These are phyloP conservation scores for Phytophthora ramorum DNA, from an alignment of 352 stramenopile species.

Conservation along the genomic window DNA sequence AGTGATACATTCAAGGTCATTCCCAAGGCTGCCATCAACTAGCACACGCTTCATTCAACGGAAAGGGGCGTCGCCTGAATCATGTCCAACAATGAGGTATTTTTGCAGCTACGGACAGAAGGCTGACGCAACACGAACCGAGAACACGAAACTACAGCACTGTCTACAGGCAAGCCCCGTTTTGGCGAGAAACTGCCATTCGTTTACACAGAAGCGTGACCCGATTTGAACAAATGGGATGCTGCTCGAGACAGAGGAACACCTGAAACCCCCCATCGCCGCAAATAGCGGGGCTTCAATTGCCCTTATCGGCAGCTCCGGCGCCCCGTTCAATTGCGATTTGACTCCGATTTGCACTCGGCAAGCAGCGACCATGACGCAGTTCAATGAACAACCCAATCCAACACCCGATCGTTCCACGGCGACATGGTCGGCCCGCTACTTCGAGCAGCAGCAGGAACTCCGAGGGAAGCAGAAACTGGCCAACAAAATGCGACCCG, in stretches of 20 bases:
- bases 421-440: conserved; percentile 29
- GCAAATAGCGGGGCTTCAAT: not conserved
- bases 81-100: too few species aligned
- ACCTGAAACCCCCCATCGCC: not conserved
- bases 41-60: too few species aligned
- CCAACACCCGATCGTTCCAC: conserved; percentile 22
- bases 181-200: not conserved
- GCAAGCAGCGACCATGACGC: conserved; percentile 4
- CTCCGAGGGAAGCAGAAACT: conserved; percentile 24
- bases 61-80: too few species aligned
- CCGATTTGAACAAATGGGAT: not conserved
- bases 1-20: too few species aligned
- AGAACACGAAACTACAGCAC: not conserved
- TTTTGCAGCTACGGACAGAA: too few species aligned
- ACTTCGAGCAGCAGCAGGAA: conserved; percentile 31
- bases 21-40: not conserved
- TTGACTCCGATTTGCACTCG: not conserved
- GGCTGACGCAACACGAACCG: not conserved
- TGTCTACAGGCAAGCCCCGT: not conserved
- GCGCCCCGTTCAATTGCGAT: conserved; percentile 12
- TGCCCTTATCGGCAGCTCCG: not conserved
- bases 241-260: not conserved
- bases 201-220: not conserved
- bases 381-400: not conserved
- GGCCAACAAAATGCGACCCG: conserved; percentile 25